Evolutionary conservation across 2,329 filamentous ascomycete species (phyloP), one percentile per base, ranked within the genome.

Genomic region (Calonectria pseudoturangicola): DNA sequence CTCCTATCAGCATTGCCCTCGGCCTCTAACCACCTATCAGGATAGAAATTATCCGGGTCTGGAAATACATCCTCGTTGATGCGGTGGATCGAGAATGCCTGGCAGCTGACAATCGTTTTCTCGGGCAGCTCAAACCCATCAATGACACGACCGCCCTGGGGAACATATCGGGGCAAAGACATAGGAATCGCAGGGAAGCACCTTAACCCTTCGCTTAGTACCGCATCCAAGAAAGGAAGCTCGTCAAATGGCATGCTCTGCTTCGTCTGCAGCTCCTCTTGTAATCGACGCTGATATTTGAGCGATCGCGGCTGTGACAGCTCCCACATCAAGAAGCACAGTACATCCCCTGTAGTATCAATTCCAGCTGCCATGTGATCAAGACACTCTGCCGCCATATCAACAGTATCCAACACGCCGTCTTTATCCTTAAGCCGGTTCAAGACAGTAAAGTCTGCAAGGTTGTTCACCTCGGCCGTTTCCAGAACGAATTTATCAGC

Each of bases 1-100:
- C 90, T 90, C 70, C 91, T 87, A 78, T 96, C 93, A 72, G 93
- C 89, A 77, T 96, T 94, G 2, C 94, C 95, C 56, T 92, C 89
- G 10, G 89, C 88, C 18, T 89, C 91, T 75, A 98, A 90, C 96
- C 96, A 98, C 76, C 96, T 89, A 70, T 96, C 94, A 0, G 96
- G 96, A 64, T 92, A 88, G 80, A 96, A 98, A 7, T 83, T 84
- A 73, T 98, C 93, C 0, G 95, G 93, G 51, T 95, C 89, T 1
- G 93, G 92, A 81, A 97, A 98, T 1, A 95, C 93, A 69, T 92
- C 88, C 13, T 84, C 81, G 75, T 93, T 89, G 69, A 91, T 85
- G 25, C 88, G 87, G 74, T 93, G 90, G 41, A 92, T 85, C 13
- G 90, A 92, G 78, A 88, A 90, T 1, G 91, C 88, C 81, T 93